A percentile compares a stretch with the other conserved stretches of the same genome.
These are phyloP conservation scores for Fusarium denticulatum DNA, from an alignment of 2,329 filamentous ascomycete species.

Conservation along the genomic window DNA sequence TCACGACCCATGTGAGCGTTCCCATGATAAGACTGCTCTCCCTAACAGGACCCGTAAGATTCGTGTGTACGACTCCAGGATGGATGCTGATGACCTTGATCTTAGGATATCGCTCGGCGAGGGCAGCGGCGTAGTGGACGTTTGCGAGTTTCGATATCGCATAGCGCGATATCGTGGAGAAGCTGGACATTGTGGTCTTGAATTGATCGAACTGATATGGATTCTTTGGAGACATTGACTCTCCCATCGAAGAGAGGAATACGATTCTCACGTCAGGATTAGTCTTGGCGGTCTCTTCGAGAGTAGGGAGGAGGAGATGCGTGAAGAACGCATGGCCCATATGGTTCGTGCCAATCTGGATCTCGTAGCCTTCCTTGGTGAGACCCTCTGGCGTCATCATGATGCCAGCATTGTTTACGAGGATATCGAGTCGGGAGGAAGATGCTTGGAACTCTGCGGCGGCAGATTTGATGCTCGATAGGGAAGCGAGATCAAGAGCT, in stretches of 20 bases:
- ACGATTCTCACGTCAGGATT: not conserved
- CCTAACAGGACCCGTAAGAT: not conserved
- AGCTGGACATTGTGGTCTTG: not conserved
- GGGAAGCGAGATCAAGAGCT: not conserved
- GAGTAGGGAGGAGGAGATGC: not conserved
- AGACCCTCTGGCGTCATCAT: constrained; percentile 7
- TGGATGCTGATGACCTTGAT: constrained; percentile 1
- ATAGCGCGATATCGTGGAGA: not conserved
- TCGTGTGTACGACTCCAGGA: not conserved
- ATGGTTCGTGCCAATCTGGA: constrained; percentile 3
- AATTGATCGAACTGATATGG: constrained; percentile 9
- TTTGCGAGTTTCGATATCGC: constrained; percentile 4
- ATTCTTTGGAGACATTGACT: not conserved
- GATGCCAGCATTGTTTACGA: constrained; percentile 4
- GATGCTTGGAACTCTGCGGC: not conserved
- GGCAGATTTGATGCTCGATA: not conserved
- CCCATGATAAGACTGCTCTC: not conserved
- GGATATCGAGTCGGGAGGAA: not conserved
- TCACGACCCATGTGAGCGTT: fast-evolving
- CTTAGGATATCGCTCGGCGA: not conserved
- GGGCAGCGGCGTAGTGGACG: constrained; percentile 3
- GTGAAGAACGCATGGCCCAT: not conserved
- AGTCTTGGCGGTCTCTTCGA: not conserved
- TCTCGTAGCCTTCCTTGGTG: constrained; percentile 6
- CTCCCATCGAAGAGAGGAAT: not conserved